Conservation (phyloP, 495 filamentous ascomycete genomes). For the Penicillium argentinense region DNA sequence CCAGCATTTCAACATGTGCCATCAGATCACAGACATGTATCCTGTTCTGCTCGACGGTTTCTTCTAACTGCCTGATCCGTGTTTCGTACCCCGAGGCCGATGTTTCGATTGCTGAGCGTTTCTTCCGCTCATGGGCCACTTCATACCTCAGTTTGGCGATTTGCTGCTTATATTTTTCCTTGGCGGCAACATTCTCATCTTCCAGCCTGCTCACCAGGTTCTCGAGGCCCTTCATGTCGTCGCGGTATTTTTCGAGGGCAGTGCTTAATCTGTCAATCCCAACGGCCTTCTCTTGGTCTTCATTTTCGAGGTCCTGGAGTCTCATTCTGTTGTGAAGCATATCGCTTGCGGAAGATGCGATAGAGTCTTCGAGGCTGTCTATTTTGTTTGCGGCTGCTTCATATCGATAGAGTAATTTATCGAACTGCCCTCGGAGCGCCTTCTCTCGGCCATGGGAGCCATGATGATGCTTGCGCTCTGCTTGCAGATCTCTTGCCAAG, state of each 20-base stretch:
- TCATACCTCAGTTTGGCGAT: constrained; percentile 43
- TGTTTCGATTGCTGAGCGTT: constrained; percentile 37
- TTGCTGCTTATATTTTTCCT: constrained; percentile 28
- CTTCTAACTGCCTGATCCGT: constrained; percentile 43
- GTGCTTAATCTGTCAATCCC: constrained; percentile 59
- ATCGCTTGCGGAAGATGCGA: constrained; percentile 56
- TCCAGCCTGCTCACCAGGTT: constrained; percentile 60
- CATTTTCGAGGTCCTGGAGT: constrained; percentile 48
- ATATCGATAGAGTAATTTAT: constrained; percentile 37
- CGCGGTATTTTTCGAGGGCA: constrained; percentile 62
- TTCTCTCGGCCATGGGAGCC: constrained; percentile 36
- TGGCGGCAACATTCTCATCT: constrained; percentile 43
- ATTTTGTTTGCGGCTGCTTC: constrained; percentile 44
- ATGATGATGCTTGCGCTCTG: constrained; percentile 30
- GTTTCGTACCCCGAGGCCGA: constrained; percentile 31
- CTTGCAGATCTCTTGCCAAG: constrained; percentile 35
- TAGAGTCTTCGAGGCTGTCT: constrained; percentile 50
- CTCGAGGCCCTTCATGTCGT: constrained; percentile 65
- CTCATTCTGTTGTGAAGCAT: constrained; percentile 45
- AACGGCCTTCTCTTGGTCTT: constrained; percentile 56
- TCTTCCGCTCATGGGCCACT: constrained; percentile 34
- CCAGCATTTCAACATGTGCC: constrained; percentile 30
- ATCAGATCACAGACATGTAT: constrained; percentile 39
- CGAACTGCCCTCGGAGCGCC: constrained; percentile 44
- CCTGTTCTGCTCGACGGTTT: constrained; percentile 32